Evolutionary conservation across 1,139 yeast genomes (phyloP).

Genomic region (Saccharomyces hybrid): DNA sequence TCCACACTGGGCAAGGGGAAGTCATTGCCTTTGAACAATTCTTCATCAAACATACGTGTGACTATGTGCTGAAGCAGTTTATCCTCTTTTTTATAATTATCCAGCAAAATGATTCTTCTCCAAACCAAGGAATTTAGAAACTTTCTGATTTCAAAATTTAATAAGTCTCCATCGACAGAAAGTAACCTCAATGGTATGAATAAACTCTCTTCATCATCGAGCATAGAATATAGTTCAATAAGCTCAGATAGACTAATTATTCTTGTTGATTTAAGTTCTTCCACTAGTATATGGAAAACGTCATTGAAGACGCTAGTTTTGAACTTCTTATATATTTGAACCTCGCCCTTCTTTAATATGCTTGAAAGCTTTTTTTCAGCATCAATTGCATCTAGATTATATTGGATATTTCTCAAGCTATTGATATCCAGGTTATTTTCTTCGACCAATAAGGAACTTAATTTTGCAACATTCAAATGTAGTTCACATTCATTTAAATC

Average conservation of each 20-base stretch:
- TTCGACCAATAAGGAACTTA: conserved; percentile 36
- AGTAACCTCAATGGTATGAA: conserved; percentile 39
- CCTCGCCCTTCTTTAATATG: conserved; percentile 30
- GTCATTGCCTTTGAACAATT: conserved; percentile 22
- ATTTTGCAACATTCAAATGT: conserved; percentile 65
- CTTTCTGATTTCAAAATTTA: conserved; percentile 30
- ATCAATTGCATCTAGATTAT: conserved; percentile 40
- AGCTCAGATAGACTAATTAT: conserved; percentile 32
- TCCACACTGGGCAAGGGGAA: conserved; percentile 28
- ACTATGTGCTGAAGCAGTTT: conserved; percentile 46
- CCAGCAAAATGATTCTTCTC: conserved; percentile 51
- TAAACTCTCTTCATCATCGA: conserved; percentile 36
- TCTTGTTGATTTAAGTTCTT: conserved; percentile 20
- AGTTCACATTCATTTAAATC: conserved; percentile 44
- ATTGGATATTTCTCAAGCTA: conserved; percentile 40
- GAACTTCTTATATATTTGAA: conserved; percentile 13
- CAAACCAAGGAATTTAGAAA: conserved; percentile 41
- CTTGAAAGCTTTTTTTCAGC: conserved; percentile 41
- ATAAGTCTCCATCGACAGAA: conserved; percentile 29
- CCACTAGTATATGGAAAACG: conserved; percentile 13
- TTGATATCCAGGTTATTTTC: conserved; percentile 9
- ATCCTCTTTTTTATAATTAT: conserved; percentile 46
- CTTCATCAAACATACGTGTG: conserved; percentile 29
- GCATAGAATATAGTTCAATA: conserved; percentile 50
- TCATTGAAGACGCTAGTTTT: conserved; percentile 11